phyloP scores from a whole-genome alignment of 768 basidiomycete genomes.

The Tricholomella constricta region DNA sequence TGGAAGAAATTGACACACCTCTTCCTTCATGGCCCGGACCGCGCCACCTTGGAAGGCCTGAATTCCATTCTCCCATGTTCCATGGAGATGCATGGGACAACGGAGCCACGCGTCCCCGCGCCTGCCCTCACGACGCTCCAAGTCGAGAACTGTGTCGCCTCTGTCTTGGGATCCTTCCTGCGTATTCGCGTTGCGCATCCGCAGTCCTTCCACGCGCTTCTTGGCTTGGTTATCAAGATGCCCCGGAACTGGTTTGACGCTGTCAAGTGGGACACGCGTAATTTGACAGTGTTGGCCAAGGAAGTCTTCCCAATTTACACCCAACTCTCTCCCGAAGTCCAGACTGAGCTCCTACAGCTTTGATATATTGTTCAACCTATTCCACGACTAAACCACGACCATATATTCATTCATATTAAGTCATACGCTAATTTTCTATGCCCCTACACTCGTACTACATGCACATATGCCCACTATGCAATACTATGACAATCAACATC shows the following conservation, averaged over 20 bases:
- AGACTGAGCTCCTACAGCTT: too few relatives aligned
- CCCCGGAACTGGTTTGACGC: background rate
- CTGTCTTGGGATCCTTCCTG: background rate
- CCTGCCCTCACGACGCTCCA: background rate
- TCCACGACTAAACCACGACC: too few relatives aligned
- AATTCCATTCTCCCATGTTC: background rate
- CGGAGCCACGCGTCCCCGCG: background rate
- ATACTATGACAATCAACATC: too few relatives aligned
- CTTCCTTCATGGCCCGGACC: background rate
- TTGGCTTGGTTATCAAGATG: background rate
- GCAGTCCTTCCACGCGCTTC: background rate
- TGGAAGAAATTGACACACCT: conserved; percentile 1
- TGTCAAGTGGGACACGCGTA: background rate
- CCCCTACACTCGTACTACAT: too few relatives aligned
- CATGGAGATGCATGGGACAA: background rate
- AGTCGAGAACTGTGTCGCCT: background rate
- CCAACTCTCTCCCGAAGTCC: background rate
- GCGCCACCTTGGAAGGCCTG: conserved; percentile 4
- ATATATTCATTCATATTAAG: too few relatives aligned
- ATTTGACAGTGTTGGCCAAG: background rate
- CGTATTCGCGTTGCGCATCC: background rate
- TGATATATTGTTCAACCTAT: too few relatives aligned
- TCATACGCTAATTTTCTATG: too few relatives aligned
- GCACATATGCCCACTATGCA: too few relatives aligned
- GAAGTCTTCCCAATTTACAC: background rate